Evolutionary conservation across 805 yeast genomes (phyloP), one percentile per base, ranked within the genome.

Genomic region (Lipomyces sp.): DNA sequence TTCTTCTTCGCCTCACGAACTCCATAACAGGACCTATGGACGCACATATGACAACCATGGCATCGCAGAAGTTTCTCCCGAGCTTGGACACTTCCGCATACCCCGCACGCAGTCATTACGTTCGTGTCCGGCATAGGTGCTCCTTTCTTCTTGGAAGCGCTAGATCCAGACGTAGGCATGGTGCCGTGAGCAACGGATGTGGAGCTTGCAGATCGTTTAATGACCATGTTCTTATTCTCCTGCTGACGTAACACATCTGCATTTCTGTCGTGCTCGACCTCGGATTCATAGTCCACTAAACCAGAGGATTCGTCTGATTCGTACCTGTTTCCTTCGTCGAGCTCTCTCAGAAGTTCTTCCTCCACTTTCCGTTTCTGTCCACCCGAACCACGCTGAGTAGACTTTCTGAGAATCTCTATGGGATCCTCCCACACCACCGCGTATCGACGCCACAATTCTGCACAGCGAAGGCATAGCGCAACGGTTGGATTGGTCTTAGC

Each of bases 351-450:
- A 85, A 79, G 72, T 88, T 71, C 96, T 70, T 81, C 78, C 71
- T 90, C 96, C 2, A 87, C 77, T 65, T 82, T 83, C 70, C 83
- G 84, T 69, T 83, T 85, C 87, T 87, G 85, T 83, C 85, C 58
- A 81, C 82, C 42, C 82, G 82, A 32, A 83, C 71, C 59, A 8
- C 66, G 61, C 54, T 69, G 70, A 30, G 55, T 62, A 77, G 63
- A 66, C 65, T 84, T 85, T 74, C 82, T 85, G 54, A 86, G 77
- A 0, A 90, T 86, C 62, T 87, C 92, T 32, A 78, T 71, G 0
- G 97, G 97, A 42, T 86, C 86, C 70, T 88, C 91, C 98, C 98
- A 95, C 8, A 81, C 82, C 0, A 90, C 87, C 0, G 92, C 97
- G 76, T 94, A 94, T 51, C 96, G 80, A 76, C 97, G 83, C 98